Conservation (phyloP, 2,329 filamentous ascomycete genomes). For the Emmonsiellopsis sp. region DNA sequence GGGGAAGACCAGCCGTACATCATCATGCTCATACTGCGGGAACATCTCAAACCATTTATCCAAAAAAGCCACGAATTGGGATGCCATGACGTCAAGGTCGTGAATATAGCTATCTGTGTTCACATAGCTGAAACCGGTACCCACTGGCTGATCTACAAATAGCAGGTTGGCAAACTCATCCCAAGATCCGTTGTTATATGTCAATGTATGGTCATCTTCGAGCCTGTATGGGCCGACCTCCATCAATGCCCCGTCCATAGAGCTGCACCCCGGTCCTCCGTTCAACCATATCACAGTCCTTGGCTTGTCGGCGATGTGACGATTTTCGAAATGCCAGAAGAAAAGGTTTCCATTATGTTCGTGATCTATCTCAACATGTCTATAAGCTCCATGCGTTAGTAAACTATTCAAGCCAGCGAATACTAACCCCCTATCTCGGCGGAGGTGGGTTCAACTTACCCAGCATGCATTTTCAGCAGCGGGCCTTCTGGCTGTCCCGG, state of each 20-base stretch:
- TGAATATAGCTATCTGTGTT: conserved; percentile 79
- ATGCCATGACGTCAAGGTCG: conserved; percentile 80
- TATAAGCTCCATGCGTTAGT: conserved; percentile 26
- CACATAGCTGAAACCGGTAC: conserved; percentile 92
- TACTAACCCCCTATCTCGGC: neutral
- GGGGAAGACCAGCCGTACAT: conserved; percentile 54
- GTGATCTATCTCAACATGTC: conserved; percentile 82
- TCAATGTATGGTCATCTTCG: conserved; percentile 61
- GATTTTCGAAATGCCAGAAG: conserved; percentile 97
- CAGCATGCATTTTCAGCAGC: conserved; percentile 93
- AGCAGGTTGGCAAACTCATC: conserved; percentile 95
- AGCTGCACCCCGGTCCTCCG: conserved; percentile 92
- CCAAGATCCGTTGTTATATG: conserved; percentile 91
- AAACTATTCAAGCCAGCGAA: neutral
- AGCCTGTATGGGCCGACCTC: conserved; percentile 91
- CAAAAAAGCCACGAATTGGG: conserved; percentile 78
- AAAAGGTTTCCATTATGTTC: conserved; percentile 88
- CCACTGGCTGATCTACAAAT: conserved; percentile 95
- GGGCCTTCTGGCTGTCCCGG: conserved; percentile 75
- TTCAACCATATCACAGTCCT: conserved; percentile 95
- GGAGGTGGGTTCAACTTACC: conserved; percentile 50
- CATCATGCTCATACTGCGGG: conserved; percentile 82
- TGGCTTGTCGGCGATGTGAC: conserved; percentile 85
- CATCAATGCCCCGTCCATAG: conserved; percentile 93
- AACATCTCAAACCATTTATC: conserved; percentile 89